phyloP scores from a whole-genome alignment of 1,284 basidiomycete species.

The Cutaneotrichosporon spelunceum region DNA sequence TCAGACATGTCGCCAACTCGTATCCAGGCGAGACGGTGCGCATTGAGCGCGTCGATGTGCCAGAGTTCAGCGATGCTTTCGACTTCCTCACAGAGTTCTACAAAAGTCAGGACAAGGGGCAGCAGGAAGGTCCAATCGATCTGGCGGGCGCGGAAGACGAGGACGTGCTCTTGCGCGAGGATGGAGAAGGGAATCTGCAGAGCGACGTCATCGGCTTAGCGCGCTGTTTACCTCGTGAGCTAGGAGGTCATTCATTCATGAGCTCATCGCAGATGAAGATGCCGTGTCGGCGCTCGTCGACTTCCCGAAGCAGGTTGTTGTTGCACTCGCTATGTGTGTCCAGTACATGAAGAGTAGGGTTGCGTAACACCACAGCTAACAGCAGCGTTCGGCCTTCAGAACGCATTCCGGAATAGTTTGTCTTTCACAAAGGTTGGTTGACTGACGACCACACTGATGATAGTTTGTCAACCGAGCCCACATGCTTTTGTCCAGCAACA shows the following conservation, averaged over 20 bases:
- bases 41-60: constrained; percentile 62
- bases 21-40: constrained; percentile 49
- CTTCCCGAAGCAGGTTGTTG: constrained; percentile 61
- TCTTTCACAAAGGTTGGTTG: constrained; percentile 62
- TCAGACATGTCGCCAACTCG: constrained; percentile 63
- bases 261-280: constrained; percentile 31
- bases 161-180: constrained; percentile 12
- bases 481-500: constrained; percentile 87
- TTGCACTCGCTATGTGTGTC: constrained; percentile 74
- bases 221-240: constrained; percentile 32
- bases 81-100: constrained; percentile 70
- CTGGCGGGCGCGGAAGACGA: constrained; percentile 29
- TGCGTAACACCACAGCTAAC: neutral
- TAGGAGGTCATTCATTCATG: no score
- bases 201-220: constrained; percentile 24
- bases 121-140: constrained; percentile 25
- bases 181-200: neutral
- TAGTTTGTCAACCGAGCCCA: constrained; percentile 71
- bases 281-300: constrained; percentile 57
- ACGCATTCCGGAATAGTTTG: constrained; percentile 67
- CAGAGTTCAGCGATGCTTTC: constrained; percentile 71
- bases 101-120: constrained; percentile 21
- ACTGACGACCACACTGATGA: neutral
- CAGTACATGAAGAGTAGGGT: constrained; percentile 62
- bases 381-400: constrained; percentile 66